Evolutionary conservation across 352 stramenopile species (phyloP), one percentile per base, ranked within the genome.

Genomic region (Phytophthora palmivora): DNA sequence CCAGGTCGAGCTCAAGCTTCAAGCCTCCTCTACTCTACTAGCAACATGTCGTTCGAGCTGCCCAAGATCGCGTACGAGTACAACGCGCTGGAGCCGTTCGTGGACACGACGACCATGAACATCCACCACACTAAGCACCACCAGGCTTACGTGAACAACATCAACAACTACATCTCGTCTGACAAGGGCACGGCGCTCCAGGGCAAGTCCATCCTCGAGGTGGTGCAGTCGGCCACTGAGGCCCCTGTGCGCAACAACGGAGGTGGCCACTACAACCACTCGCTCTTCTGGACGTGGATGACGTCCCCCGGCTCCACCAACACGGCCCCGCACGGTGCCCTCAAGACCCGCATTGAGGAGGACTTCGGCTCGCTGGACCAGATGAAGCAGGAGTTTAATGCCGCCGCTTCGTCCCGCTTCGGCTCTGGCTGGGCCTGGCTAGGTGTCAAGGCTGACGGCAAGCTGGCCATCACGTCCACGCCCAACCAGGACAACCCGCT

Each of bases 231-330:
- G 22, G 78, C 88, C 58, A 92, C 78, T 18, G 86, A 90, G 46
- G 80, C 82, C 3, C 74, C 86, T 21, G 82, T 93, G 68, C 86
- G 84, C 39, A 95, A 95, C 82, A 92, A 95, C 67, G 86, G 86
- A 44, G 86, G 86, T 51, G 86, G 86, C 49, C 84, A 93, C 80
- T 95, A 90, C 76, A 94, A 88, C 72, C 82, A 88, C 76, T 85
- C 82, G 41, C 82, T 98, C 53, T 98, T 97, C 76, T 98, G 91
- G 90, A 97, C 95, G 60, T 97, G 87, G 72, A 97, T 98, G 91
- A 76, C 89, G 26, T 64, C 66, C 32, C 79, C 78, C 6, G 88
- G 88, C 39, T 86, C 76, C 63, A 87, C 82, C 54, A 91, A 93
- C 72, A 88, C 87, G 58, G 79, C 80, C 51, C 89, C 89, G n/a